Conservation (phyloP, 2,329 filamentous ascomycete genomes). For the Coniochaeta prunicola region DNA sequence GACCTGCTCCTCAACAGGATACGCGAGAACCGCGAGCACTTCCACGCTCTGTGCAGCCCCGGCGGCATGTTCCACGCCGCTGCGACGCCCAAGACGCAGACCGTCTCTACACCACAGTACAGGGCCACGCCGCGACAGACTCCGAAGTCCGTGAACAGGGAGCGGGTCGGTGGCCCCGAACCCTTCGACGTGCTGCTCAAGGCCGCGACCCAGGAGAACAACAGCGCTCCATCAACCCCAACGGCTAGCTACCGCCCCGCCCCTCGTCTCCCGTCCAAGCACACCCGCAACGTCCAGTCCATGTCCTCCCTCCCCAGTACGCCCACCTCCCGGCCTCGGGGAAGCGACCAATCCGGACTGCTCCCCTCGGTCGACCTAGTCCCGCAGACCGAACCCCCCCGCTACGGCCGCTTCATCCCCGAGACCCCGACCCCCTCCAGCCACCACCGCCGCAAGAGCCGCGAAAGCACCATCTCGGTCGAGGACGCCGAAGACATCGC, state of each 20-base stretch:
- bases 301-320: constrained; percentile 80
- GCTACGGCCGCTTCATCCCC: constrained; percentile 34
- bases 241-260: constrained; percentile 35
- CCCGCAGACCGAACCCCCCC: constrained; percentile 50
- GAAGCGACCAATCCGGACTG: constrained; percentile 37
- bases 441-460: constrained; percentile 54
- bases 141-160: constrained; percentile 31
- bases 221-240: constrained; percentile 68
- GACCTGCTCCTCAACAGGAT: constrained; percentile 74
- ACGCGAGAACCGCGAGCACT: constrained; percentile 80
- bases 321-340: constrained; percentile 48
- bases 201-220: constrained; percentile 70
- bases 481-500: constrained; percentile 46
- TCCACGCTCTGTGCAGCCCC: constrained; percentile 70
- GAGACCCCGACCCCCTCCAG: constrained; percentile 32
- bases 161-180: constrained; percentile 39
- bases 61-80: constrained; percentile 59
- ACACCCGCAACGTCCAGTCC: constrained; percentile 72
- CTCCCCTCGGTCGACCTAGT: constrained; percentile 58
- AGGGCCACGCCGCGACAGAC: constrained; percentile 45
- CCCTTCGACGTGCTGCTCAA: constrained; percentile 75
- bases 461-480: constrained; percentile 80
- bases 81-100: constrained; percentile 49
- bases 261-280: constrained; percentile 47
- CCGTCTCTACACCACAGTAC: constrained; percentile 33